Base-by-base conservation (phyloP, 208 protist species). In the Tetramitus jugosus region DNA sequence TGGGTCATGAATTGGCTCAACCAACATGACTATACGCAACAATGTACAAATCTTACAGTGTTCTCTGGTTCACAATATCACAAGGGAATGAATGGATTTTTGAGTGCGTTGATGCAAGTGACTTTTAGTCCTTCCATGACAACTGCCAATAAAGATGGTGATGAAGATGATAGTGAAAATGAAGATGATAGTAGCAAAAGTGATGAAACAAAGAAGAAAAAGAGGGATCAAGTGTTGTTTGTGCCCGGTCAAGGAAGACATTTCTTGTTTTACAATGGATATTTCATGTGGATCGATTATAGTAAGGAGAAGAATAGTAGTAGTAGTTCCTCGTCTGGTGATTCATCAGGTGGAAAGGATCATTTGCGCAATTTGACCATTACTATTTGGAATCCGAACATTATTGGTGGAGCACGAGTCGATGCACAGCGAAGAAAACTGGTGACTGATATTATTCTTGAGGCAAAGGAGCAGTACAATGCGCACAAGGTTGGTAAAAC, bases 401-500 rank as follows among this genome's bases (percentile, higher is more conserved):
- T 20, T 20, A 56, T 56, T 20, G 14, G 10, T 26, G 10, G 14
- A 56, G 20, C 14, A 56, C 10, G 20, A 26, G 20, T 20, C 49
- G 49, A 20, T 26, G 20, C 10, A 20, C 49, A 56, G 20, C 14
- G 14, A 10, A 10, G 10, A 10, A 56, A 56, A 20, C 10, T 56
- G 49, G 20, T 71, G 20, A 29, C 94, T 43, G 83, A 87, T 56
- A n/a, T n/a, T n/a, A n/a, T n/a, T n/a, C n/a, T n/a, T n/a, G 87
- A 88, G 39, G 92, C 92, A 17, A 83, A 85, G 77, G 35, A 78
- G 45, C 79, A 87, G n/a, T 88, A 85, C 3, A 84, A 84, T 71
- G 69, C 85, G 53, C 81, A 87, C 14, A 90, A 93, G 61, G 87
- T 80, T 78, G 86, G 91, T 68, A 87, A 89, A 61, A 95, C 92